phyloP scores from a whole-genome alignment of 2,329 filamentous ascomycete species.

The Claviceps quebecensis region DNA sequence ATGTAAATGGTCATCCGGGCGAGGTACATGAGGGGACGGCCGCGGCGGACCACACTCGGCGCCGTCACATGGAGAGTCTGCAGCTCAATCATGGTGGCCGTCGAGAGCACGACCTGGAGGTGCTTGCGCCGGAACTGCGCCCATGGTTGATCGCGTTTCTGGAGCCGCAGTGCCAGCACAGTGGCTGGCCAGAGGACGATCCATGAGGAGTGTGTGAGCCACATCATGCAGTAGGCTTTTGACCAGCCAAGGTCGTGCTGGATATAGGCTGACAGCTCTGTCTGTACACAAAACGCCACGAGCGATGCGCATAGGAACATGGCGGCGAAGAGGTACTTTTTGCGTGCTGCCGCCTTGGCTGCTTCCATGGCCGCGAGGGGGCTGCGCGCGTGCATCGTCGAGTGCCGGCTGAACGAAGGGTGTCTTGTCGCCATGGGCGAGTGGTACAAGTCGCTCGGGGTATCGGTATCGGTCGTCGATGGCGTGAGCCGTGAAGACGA shows the following conservation, averaged over 20 bases:
- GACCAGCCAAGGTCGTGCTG: conserved; percentile 87
- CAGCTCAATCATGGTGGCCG: conserved; percentile 70
- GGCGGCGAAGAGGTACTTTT: conserved; percentile 75
- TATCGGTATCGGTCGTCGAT: conserved; percentile 9
- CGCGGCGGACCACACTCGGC: conserved; percentile 19
- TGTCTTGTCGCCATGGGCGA: conserved; percentile 4
- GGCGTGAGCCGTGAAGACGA: conserved; percentile 12
- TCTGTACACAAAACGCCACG: conserved; percentile 83
- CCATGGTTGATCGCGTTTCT: conserved; percentile 70
- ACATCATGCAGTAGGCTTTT: conserved; percentile 99
- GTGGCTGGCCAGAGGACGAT: conserved; percentile 75
- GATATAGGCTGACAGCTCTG: conserved; percentile 88
- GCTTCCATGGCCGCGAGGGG: conserved; percentile 34
- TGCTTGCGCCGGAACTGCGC: conserved; percentile 65
- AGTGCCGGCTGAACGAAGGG: conserved; percentile 27
- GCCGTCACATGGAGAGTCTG: conserved; percentile 52
- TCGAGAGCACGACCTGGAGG: conserved; percentile 34
- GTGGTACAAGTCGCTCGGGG: conserved; percentile 1
- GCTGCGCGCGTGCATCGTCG: conserved; percentile 64
- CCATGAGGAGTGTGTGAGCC: conserved; percentile 94
- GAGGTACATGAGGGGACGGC: conserved; percentile 51
- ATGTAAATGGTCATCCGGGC: conserved; percentile 65
- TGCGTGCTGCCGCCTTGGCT: conserved; percentile 39
- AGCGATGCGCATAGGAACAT: conserved; percentile 74
- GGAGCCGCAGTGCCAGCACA: conserved; percentile 63